A percentile compares a stretch with the other conserved stretches of the same genome.
Conservation (phyloP, 768 basidiomycete species). For the Rhodotorula babjevae region DNA sequence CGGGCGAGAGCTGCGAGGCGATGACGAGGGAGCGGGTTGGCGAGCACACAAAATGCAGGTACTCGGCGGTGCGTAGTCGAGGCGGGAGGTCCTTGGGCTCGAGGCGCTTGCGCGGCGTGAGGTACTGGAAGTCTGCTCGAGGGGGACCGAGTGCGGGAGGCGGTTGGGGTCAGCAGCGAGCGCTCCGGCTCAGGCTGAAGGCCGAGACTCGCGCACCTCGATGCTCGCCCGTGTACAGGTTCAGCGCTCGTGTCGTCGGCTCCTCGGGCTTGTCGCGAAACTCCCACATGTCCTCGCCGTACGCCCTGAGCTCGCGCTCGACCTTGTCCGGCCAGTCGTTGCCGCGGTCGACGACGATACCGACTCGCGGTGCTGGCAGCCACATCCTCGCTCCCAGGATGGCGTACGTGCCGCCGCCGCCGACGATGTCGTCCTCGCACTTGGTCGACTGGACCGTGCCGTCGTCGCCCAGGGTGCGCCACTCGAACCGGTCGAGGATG, state of each 20-base stretch:
- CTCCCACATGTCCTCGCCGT: conserved; percentile 72
- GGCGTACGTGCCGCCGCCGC: conserved; percentile 70
- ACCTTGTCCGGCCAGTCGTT: conserved; percentile 65
- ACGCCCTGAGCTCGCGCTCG: conserved; percentile 56
- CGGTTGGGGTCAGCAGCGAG: too few species aligned
- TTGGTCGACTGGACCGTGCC: background rate
- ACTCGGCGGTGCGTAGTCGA: conserved; percentile 56
- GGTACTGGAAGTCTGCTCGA: conserved; percentile 61
- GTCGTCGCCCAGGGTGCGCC: conserved; percentile 53
- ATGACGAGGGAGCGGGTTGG: conserved; percentile 66
- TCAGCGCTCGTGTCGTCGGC: conserved; percentile 67
- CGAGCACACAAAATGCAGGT: conserved; percentile 80
- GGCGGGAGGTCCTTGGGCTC: conserved; percentile 63
- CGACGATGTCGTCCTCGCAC: conserved; percentile 57
- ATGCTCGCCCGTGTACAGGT: conserved; percentile 67
- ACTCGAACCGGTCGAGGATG: conserved; percentile 77
- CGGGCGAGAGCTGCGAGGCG: conserved; percentile 57
- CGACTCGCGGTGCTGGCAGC: conserved; percentile 61
- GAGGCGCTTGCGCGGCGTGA: conserved; percentile 65
- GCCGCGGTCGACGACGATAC: conserved; percentile 81
- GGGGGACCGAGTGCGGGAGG: too few species aligned
- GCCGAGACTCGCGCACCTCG: conserved; percentile 54
- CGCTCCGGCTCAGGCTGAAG: too few species aligned
- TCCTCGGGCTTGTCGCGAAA: conserved; percentile 59
- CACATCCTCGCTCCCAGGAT: conserved; percentile 76